Evolutionary conservation across 805 yeast genomes (phyloP), one percentile per base, ranked within the genome.

Genomic region (Pichia rugopelliculosa): DNA sequence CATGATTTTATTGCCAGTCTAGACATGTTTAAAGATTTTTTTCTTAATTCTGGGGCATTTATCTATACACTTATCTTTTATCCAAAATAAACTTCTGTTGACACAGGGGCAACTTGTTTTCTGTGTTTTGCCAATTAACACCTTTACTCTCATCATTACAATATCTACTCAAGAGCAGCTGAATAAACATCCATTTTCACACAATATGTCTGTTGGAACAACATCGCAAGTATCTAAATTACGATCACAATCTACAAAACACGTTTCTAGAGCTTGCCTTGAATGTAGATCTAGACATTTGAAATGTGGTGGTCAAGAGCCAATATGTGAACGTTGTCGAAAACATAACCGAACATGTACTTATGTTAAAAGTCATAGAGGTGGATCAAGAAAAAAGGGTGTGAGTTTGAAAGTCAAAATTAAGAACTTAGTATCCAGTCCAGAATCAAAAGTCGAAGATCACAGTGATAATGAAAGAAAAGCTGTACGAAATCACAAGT

Each of bases 301-400:
- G 47, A 75, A 73, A 52, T 76, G 81, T 54, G 76, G 72, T 48
- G 80, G 80, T 0, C 59, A 57, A 22, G 63, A 65, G 10, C 80
- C 81, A 1, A 54, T 53, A 13, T 76, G 81, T 57, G 58, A 62
- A 8, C 59, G 77, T 43, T 76, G 81, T 51, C 50, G 46, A 3
- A 62, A 62, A 45, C 42, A 57, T 4, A 55, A 59, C 17, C 65
- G 64, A 48, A 67, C 59, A 0, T 76, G 81, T 48, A 68, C 67
- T 1, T 76, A 73, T 53, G 80, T 76, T 5, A 73, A 72, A 54
- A 72, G 78, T 50, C 70, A 74, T 38, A 59, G 81, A 51, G 81
- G 81, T 36, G 81, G 81, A 1, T 71, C 79, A 7, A 59, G 81
- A 40, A 73, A 66, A 52, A 76, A 71, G 53, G 80, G 80, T 15